These are phyloP conservation scores for Prunella vulgaris DNA, from an alignment of 257 asterid genomes.

Conservation along the genomic window DNA sequence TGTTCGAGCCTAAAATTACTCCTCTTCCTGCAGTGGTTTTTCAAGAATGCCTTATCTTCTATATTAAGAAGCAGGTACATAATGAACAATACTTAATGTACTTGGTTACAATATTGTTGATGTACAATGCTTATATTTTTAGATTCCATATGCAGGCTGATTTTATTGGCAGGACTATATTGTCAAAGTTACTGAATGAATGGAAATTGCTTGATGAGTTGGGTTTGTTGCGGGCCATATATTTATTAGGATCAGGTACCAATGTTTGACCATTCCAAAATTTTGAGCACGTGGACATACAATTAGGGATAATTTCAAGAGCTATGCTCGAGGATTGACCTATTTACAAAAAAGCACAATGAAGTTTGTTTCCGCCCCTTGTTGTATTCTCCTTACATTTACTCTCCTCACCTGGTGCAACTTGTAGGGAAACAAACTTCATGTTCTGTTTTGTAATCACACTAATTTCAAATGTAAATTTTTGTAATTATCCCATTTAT, in stretches of 20 bases:
- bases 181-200: conserved; percentile 72
- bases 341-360: not conserved
- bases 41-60: conserved; percentile 80
- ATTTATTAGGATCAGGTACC: conserved; percentile 94
- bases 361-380: not conserved
- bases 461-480: not conserved
- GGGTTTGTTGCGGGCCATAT: conserved; percentile 84
- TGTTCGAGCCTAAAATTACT: conserved; percentile 60
- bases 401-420: not conserved
- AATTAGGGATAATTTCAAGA: not conserved
- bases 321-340: not conserved
- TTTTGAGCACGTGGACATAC: not conserved
- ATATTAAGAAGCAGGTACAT: conserved; percentile 78
- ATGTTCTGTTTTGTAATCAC: not conserved
- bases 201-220: conserved; percentile 94
- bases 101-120: conserved; percentile 7
- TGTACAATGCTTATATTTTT: conserved; percentile 8
- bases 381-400: not conserved
- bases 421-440: not conserved
- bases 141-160: conserved; percentile 62
- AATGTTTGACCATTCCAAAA: conserved; percentile 3
- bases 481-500: not conserved
- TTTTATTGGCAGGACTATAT: conserved; percentile 74
- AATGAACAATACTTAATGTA: conserved; percentile 6
- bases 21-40: conserved; percentile 73